Percentiles rank a stretch among this genome's conserved stretches.
These are phyloP conservation scores for Ogataea minuta DNA, from an alignment of 805 yeast genomes.

Conservation along the genomic window DNA sequence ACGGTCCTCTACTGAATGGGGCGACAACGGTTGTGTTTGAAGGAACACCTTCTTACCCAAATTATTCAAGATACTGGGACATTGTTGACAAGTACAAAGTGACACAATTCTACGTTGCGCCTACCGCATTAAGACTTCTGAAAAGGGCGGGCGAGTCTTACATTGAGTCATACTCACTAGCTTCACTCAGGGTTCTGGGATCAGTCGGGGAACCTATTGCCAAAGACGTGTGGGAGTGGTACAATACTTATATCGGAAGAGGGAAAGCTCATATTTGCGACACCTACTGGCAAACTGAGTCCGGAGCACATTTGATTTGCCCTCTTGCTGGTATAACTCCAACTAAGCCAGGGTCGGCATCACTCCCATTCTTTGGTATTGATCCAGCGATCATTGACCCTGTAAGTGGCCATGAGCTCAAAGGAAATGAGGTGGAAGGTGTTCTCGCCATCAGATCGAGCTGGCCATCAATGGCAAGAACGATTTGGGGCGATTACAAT, in stretches of 20 bases:
- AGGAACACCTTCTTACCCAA: conserved; percentile 86
- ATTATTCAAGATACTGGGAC: conserved; percentile 76
- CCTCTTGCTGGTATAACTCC: conserved; percentile 78
- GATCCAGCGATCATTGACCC: conserved; percentile 74
- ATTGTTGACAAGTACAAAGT: conserved; percentile 69
- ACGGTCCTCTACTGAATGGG: conserved; percentile 77
- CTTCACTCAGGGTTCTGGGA: conserved; percentile 67
- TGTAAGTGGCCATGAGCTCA: conserved; percentile 64
- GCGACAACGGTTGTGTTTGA: conserved; percentile 79
- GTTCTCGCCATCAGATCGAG: conserved; percentile 67
- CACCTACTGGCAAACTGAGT: conserved; percentile 89
- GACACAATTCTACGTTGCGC: conserved; percentile 81
- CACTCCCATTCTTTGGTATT: conserved; percentile 82
- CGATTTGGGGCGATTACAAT: conserved; percentile 74
- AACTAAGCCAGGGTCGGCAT: conserved; percentile 82
- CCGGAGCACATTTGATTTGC: conserved; percentile 76
- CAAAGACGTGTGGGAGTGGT: conserved; percentile 88
- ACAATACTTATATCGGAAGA: conserved; percentile 67
- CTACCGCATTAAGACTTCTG: conserved; percentile 75
- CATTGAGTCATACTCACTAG: conserved; percentile 59
- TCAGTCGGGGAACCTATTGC: conserved; percentile 88
- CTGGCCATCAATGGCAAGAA: conserved; percentile 87
- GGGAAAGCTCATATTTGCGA: conserved; percentile 71
- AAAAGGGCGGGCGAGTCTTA: conserved; percentile 70
- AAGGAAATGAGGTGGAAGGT: conserved; percentile 75